Evolutionary conservation across 2,329 filamentous ascomycete species (phyloP).

Genomic region (Aspergillus floridensis): DNA sequence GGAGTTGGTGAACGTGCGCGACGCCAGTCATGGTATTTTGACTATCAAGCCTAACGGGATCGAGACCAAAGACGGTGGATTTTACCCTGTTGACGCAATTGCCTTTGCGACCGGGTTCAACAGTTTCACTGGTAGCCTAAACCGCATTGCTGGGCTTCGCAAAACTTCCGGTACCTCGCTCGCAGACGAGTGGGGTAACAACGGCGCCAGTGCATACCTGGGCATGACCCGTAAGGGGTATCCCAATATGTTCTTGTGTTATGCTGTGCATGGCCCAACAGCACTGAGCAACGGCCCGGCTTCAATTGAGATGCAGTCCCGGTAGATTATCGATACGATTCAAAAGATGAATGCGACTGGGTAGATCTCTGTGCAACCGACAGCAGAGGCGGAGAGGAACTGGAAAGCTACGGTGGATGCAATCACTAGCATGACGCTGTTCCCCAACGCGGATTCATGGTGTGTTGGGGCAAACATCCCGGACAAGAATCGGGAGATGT

Average conservation of each 20-base stretch:
- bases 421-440: slow-evolving; percentile 47
- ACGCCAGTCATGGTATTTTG: slow-evolving; percentile 36
- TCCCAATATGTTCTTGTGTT: slow-evolving; percentile 54
- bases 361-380: slow-evolving; percentile 54
- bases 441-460: slow-evolving; percentile 43
- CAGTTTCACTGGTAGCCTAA: slow-evolving; percentile 38
- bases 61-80: slow-evolving; percentile 35
- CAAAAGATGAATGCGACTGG: slow-evolving; percentile 47
- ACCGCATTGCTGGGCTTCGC: slow-evolving; percentile 29
- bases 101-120: slow-evolving; percentile 45
- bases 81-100: slow-evolving; percentile 40
- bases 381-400: slow-evolving; percentile 43
- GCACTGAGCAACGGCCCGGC: slow-evolving; percentile 56
- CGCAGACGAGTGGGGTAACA: slow-evolving; percentile 33
- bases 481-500: slow-evolving; percentile 17
- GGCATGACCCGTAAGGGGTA: slow-evolving; percentile 44
- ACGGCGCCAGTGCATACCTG: slow-evolving; percentile 34
- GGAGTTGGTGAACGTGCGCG: slow-evolving; percentile 46
- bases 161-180: slow-evolving; percentile 30
- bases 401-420: slow-evolving; percentile 53
- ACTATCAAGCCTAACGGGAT: slow-evolving; percentile 44
- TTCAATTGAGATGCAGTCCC: slow-evolving; percentile 53
- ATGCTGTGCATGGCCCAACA: slow-evolving; percentile 57
- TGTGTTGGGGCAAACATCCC: slow-evolving; percentile 27
- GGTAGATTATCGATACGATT: slow-evolving; percentile 56